Percentiles rank a stretch among this genome's conserved stretches.
Evolutionary conservation across 2,329 filamentous ascomycete species (phyloP).

Genomic region (Colletotrichum higginsianum): DNA sequence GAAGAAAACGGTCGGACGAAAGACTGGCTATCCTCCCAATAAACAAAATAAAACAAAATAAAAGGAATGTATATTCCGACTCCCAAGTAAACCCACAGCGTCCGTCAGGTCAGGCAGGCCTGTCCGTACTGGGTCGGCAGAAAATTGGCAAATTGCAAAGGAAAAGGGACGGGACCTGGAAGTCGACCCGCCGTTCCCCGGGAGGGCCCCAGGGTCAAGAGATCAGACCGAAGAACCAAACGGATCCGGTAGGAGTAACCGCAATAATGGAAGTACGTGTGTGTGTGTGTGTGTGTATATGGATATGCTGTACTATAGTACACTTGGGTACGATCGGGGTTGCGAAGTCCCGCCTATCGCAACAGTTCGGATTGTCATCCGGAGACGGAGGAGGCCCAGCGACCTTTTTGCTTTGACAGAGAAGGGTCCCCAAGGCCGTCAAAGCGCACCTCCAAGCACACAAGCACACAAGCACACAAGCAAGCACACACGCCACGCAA

Average conservation of each 20-base stretch:
- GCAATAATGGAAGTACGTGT: not conserved
- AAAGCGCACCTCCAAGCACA: slow-evolving; percentile 25
- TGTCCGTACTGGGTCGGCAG: too few species aligned
- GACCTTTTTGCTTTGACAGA: slow-evolving; percentile 36
- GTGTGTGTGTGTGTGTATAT: too few species aligned
- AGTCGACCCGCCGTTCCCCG: slow-evolving; percentile 36
- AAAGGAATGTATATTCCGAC: too few species aligned
- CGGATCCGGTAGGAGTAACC: slow-evolving; percentile 20
- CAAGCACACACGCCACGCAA: slow-evolving; percentile 16
- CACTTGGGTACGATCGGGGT: not conserved
- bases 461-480: not conserved
- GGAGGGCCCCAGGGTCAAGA: slow-evolving; percentile 14
- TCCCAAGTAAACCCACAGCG: not conserved
- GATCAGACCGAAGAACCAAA: slow-evolving; percentile 39
- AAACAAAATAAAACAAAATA: too few species aligned
- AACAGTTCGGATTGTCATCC: slow-evolving; percentile 41
- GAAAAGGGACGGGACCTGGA: slow-evolving; percentile 21
- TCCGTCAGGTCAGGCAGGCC: not conserved
- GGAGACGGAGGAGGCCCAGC: slow-evolving; percentile 13
- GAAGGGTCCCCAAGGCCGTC: slow-evolving; percentile 32
- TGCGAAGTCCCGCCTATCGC: slow-evolving; percentile 18
- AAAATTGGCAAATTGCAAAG: not conserved
- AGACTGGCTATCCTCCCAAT: too few species aligned
- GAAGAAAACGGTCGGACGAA: too few species aligned
- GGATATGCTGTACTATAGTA: too few species aligned